These are phyloP conservation scores for Tritrichomonas musculus DNA, from an alignment of 208 protist genomes.

Conservation along the genomic window DNA sequence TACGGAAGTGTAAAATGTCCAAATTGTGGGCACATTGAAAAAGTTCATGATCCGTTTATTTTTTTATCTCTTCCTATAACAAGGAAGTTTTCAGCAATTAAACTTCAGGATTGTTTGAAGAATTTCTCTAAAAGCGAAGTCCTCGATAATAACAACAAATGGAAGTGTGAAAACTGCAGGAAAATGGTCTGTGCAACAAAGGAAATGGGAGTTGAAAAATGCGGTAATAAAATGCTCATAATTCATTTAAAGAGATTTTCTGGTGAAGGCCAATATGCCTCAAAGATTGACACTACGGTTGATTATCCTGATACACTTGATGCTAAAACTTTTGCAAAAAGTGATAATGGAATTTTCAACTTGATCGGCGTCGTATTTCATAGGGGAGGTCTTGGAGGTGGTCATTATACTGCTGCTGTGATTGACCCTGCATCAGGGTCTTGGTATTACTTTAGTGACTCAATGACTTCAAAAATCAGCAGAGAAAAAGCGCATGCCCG, in stretches of 20 bases:
- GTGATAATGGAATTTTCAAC: not conserved
- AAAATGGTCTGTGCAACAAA: not conserved
- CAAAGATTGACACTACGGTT: not conserved
- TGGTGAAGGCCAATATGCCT: not conserved
- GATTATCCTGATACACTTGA: not conserved
- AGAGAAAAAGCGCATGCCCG: not conserved
- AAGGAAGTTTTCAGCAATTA: not conserved
- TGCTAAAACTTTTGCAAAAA: not conserved
- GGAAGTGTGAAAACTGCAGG: not conserved
- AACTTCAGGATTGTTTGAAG: not conserved
- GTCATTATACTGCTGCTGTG: not conserved
- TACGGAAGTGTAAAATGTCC: conserved; percentile 49
- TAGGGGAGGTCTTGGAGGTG: not conserved
- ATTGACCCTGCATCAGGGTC: not conserved
- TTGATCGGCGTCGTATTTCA: not conserved
- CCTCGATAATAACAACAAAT: not conserved
- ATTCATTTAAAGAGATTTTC: conserved; percentile 33
- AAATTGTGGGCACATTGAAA: conserved; percentile 44
- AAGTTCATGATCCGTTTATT: conserved; percentile 53
- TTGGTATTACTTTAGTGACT: conserved; percentile 7
- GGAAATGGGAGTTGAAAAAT: not conserved
- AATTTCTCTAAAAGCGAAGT: not conserved
- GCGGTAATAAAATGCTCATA: not conserved
- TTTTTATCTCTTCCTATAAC: not conserved
- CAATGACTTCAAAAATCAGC: not conserved